Conservation (phyloP, 352 stramenopile species). For the Globisporangium spinosum region DNA sequence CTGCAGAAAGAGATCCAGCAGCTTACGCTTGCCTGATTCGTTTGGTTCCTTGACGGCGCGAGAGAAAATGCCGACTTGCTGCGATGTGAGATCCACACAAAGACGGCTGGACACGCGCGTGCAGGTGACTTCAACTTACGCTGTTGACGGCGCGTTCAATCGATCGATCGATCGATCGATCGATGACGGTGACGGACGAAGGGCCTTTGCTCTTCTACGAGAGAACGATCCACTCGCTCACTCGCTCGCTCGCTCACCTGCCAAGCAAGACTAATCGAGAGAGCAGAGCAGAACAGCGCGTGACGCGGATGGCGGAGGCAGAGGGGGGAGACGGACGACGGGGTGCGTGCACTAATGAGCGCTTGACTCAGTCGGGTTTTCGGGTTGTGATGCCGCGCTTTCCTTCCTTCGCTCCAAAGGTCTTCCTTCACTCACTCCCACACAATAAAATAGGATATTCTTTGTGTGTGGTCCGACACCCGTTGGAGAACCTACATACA, state of each 20-base stretch:
- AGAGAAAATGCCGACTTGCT: slow-evolving; percentile 3
- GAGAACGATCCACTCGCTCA: slow-evolving; percentile 5
- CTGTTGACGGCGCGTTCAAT: neutral
- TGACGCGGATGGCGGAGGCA: neutral
- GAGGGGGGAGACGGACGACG: neutral
- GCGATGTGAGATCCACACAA: slow-evolving; percentile 2
- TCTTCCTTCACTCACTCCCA: neutral
- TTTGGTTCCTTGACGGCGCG: slow-evolving; percentile 1
- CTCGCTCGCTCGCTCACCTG: neutral
- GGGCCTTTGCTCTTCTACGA: neutral
- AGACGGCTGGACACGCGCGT: neutral
- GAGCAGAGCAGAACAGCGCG: neutral
- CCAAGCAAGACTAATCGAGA: neutral
- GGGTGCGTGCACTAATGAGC: slow-evolving; percentile 14
- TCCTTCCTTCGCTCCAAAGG: neutral
- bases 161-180: neutral
- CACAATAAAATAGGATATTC: neutral
- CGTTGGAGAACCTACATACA: slow-evolving; percentile 8
- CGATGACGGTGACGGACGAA: neutral
- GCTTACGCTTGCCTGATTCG: slow-evolving; percentile 1
- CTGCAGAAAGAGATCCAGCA: neutral
- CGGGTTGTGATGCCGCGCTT: slow-evolving; percentile 5
- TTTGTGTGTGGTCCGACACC: slow-evolving; percentile 14
- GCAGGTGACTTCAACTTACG: neutral
- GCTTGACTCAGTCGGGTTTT: slow-evolving; percentile 16